phyloP scores from a whole-genome alignment of 345 rosid species.

The Geranium brycei region DNA sequence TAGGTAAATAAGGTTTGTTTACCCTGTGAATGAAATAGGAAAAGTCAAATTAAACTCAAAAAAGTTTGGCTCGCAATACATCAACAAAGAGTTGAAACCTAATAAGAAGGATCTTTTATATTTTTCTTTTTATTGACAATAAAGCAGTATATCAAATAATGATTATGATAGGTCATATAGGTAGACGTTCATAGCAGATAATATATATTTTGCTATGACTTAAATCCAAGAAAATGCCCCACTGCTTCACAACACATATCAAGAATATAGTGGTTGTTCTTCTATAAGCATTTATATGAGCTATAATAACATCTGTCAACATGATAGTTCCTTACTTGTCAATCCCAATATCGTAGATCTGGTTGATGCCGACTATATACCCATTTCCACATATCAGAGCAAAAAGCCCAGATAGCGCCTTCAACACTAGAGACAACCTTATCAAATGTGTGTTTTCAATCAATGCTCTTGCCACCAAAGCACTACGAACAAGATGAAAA shows the following conservation, averaged over 20 bases:
- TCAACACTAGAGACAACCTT: slow-evolving; percentile 66
- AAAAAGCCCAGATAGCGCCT: slow-evolving; percentile 73
- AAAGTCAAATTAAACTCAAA: not conserved
- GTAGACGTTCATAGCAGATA: too few relatives aligned
- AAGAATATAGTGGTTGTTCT: not conserved
- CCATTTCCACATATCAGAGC: slow-evolving; percentile 95
- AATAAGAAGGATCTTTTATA: not conserved
- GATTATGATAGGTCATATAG: too few relatives aligned
- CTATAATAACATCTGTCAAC: too few relatives aligned
- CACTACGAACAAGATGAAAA: slow-evolving; percentile 34
- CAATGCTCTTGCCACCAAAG: slow-evolving; percentile 79
- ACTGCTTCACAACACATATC: not conserved
- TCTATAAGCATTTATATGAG: too few relatives aligned
- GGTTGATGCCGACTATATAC: slow-evolving; percentile 96
- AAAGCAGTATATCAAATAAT: too few relatives aligned
- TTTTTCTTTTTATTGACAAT: too few relatives aligned
- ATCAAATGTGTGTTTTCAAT: slow-evolving; percentile 73
- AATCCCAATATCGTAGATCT: slow-evolving; percentile 86
- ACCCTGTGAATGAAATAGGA: slow-evolving; percentile 48
- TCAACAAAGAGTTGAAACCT: not conserved
- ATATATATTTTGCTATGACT: not conserved
- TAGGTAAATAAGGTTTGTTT: slow-evolving; percentile 93
- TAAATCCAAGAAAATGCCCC: not conserved
- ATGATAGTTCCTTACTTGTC: slow-evolving; percentile 56
- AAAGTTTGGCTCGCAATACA: not conserved